phyloP scores from a whole-genome alignment of 73 alveolate genomes.

The Tetrahymena malaccensis region DNA sequence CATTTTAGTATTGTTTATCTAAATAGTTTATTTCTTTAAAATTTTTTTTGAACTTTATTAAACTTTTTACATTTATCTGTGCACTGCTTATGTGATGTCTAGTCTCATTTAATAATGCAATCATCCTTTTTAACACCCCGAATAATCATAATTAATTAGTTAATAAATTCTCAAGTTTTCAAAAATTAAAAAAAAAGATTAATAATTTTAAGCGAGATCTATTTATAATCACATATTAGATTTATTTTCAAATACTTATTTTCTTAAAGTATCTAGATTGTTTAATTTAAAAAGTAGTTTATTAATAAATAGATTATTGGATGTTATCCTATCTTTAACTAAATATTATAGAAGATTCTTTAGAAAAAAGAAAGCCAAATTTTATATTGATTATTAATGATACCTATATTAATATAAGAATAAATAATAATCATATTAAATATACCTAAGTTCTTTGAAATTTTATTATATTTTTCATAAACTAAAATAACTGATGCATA shows the following conservation, averaged over 20 bases:
- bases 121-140: background rate
- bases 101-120: background rate
- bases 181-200: background rate
- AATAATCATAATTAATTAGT: background rate
- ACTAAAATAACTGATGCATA: too few relatives aligned
- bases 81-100: background rate
- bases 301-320: too few relatives aligned
- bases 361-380: too few relatives aligned
- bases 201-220: background rate
- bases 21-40: background rate
- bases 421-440: too few relatives aligned
- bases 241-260: background rate
- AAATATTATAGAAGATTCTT: too few relatives aligned
- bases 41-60: background rate
- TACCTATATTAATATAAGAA: too few relatives aligned
- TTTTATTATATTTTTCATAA: too few relatives aligned
- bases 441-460: too few relatives aligned
- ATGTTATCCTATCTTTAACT: background rate
- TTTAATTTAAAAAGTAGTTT: background rate
- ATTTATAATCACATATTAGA: background rate
- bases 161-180: background rate
- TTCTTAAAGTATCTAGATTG: background rate
- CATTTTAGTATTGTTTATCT: background rate
- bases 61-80: background rate
- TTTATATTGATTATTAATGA: too few relatives aligned